phyloP scores from a whole-genome alignment of 495 filamentous ascomycete genomes.

The Patellaria atrata region DNA sequence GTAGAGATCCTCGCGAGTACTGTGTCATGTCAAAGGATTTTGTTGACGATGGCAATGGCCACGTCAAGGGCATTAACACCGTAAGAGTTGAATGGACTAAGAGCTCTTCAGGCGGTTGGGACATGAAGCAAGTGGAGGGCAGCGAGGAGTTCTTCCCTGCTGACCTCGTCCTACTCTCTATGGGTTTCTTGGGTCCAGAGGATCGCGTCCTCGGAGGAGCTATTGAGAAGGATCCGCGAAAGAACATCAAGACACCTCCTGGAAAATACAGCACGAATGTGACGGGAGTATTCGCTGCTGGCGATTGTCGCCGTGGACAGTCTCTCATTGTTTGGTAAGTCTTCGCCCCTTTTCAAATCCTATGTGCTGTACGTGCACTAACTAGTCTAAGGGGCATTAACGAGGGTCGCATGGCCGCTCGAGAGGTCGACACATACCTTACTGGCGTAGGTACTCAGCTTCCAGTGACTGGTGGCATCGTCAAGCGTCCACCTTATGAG shows the following conservation, averaged over 20 bases:
- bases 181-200: conserved; percentile 97
- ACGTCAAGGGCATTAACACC: conserved; percentile 95
- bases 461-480: conserved; percentile 88
- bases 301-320: conserved; percentile 93
- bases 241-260: conserved; percentile 93
- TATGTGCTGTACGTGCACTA: conserved; percentile 1
- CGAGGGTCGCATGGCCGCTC: conserved; percentile 85
- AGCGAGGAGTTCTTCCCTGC: conserved; percentile 96
- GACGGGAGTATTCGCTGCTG: conserved; percentile 83
- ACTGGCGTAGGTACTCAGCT: conserved; percentile 60
- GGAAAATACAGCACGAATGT: conserved; percentile 84
- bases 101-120: conserved; percentile 81
- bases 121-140: conserved; percentile 96
- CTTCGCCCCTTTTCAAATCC: background rate
- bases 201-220: conserved; percentile 72
- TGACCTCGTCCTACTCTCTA: conserved; percentile 89
- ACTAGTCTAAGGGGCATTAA: conserved; percentile 70
- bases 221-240: conserved; percentile 83
- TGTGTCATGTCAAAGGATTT: conserved; percentile 99
- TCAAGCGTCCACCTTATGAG: conserved; percentile 66
- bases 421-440: conserved; percentile 86
- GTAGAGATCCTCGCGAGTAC: conserved; percentile 94
- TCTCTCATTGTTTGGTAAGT: conserved; percentile 95
- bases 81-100: conserved; percentile 96
- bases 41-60: conserved; percentile 76